Evolutionary conservation across 768 basidiomycete genomes (phyloP).

Genomic region (Candolleomyces aberdarensis): DNA sequence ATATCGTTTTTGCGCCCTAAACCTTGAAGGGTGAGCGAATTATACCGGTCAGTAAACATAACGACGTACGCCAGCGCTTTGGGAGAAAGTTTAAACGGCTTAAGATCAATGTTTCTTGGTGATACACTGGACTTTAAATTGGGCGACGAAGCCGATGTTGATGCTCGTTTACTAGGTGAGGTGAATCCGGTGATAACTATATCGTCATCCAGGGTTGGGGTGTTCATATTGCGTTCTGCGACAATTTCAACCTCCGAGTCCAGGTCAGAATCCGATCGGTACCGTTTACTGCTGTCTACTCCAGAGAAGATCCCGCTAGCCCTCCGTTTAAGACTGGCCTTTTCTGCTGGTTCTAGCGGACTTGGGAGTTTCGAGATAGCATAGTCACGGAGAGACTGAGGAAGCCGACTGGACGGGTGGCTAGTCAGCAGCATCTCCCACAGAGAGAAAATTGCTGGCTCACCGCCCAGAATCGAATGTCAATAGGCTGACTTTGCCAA

Average conservation of each 20-base stretch:
- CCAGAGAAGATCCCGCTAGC: neutral
- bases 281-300: neutral
- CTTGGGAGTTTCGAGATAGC: neutral
- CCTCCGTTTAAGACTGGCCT: neutral
- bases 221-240: slow-evolving; percentile 52
- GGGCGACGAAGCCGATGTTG: neutral
- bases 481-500: slow-evolving; percentile 60
- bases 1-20: slow-evolving; percentile 58
- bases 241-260: slow-evolving; percentile 16
- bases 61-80: slow-evolving; percentile 34
- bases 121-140: no score
- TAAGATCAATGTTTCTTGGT: slow-evolving; percentile 22
- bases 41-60: no score
- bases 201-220: slow-evolving; percentile 4
- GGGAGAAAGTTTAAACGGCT: slow-evolving; percentile 47
- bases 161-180: neutral
- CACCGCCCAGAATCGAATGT: slow-evolving; percentile 53
- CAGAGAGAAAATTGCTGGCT: neutral
- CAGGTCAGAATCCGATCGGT: neutral
- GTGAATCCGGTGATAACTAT: slow-evolving; percentile 5
- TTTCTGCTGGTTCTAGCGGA: neutral
- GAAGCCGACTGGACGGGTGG: no score
- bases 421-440: neutral
- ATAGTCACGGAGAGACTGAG: neutral
- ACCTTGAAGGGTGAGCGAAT: neutral